Evolutionary conservation across 2,329 filamentous ascomycete species (phyloP).

Genomic region (Botrytis paeoniae): DNA sequence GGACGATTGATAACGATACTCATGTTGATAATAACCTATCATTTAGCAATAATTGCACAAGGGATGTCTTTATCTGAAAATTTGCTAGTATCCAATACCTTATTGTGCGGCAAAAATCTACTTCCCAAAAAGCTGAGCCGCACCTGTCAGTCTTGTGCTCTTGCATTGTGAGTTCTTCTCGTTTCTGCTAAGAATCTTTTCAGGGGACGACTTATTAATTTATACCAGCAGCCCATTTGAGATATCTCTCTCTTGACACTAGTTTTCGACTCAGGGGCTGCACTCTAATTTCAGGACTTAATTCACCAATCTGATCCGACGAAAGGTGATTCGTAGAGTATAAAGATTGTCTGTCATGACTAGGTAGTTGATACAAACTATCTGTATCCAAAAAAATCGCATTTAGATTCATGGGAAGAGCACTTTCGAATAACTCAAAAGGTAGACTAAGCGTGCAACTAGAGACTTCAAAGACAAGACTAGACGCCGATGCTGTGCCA

Average conservation of each 20-base stretch:
- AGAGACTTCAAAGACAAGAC: background rate
- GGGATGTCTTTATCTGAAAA: background rate
- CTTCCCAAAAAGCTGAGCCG: background rate
- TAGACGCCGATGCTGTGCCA: fast-evolving
- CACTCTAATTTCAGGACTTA: background rate
- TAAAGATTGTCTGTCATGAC: background rate
- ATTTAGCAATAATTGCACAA: background rate
- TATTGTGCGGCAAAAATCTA: background rate
- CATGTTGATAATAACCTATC: background rate
- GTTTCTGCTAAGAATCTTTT: background rate
- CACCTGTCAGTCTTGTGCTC: fast-evolving
- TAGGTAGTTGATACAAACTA: background rate
- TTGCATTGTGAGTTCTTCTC: background rate
- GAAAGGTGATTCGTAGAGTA: background rate
- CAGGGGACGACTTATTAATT: background rate
- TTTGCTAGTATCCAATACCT: background rate
- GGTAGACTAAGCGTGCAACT: background rate
- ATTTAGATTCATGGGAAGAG: background rate
- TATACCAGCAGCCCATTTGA: background rate
- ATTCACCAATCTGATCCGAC: background rate
- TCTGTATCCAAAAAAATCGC: no score
- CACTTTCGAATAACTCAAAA: background rate
- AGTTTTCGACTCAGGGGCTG: background rate
- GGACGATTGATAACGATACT: background rate
- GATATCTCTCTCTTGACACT: background rate